A percentile compares a stretch with the other conserved stretches of the same genome.
These are phyloP conservation scores for Entrophospora sp. DNA, from an alignment of 192 early-diverging fungal species.

Conservation along the genomic window DNA sequence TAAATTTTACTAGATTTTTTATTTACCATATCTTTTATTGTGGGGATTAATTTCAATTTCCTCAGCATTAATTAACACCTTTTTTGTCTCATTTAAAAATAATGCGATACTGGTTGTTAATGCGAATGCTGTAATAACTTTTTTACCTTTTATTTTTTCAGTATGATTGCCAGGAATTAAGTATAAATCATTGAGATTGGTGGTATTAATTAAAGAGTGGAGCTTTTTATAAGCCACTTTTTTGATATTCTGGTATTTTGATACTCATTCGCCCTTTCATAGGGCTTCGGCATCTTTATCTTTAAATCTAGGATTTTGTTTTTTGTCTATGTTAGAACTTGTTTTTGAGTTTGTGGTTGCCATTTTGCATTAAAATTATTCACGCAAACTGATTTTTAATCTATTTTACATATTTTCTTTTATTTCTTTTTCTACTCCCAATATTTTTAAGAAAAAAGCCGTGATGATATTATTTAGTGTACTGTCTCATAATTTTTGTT, in stretches of 20 bases:
- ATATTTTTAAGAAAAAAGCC: too few relatives aligned
- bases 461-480: too few relatives aligned
- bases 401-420: too few relatives aligned
- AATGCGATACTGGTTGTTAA: background rate
- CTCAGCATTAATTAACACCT: conserved; percentile 8
- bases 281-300: background rate
- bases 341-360: too few relatives aligned
- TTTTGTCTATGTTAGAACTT: background rate
- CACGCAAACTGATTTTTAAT: too few relatives aligned
- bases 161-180: conserved; percentile 5
- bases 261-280: conserved; percentile 8
- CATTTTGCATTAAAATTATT: too few relatives aligned
- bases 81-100: conserved; percentile 10
- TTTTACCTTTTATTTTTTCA: conserved; percentile 4
- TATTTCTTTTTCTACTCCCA: too few relatives aligned
- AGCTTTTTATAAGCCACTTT: conserved; percentile 7
- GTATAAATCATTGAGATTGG: conserved; percentile 2
- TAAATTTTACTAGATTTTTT: conserved; percentile 10
- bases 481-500: too few relatives aligned
- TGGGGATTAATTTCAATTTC: conserved; percentile 11
- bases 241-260: conserved; percentile 4
- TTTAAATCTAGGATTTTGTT: background rate
- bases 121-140: background rate
- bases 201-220: background rate
- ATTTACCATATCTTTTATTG: conserved; percentile 6